Conservation (phyloP, 495 filamentous ascomycete species). For the Tuber umbilicatum region DNA sequence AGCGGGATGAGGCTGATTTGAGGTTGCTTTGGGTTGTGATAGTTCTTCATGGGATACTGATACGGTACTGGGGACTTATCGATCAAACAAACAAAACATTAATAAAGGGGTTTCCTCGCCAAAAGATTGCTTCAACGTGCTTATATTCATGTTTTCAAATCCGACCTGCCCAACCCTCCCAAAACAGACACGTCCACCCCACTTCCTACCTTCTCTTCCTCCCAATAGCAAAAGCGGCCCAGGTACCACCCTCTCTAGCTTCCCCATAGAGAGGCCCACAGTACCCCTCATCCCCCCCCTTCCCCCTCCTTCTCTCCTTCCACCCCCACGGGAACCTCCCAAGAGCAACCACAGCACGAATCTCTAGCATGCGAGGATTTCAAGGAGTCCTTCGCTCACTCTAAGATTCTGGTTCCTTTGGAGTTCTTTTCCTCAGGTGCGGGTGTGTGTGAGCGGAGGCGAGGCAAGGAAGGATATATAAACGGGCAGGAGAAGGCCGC, state of each 20-base stretch:
- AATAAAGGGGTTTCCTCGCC: conserved; percentile 2
- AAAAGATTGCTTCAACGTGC: neutral
- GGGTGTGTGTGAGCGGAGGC: neutral
- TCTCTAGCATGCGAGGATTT: neutral
- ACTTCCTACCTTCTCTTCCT: conserved; percentile 1
- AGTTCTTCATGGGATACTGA: neutral
- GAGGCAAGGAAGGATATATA: neutral
- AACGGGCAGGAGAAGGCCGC: conserved; percentile 11
- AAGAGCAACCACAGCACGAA: neutral
- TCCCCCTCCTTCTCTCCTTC: neutral
- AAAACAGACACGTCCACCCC: neutral
- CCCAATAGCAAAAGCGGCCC: conserved; percentile 11
- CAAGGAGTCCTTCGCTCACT: neutral
- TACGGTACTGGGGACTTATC: conserved; percentile 18
- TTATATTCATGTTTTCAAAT: neutral
- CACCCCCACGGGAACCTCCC: neutral
- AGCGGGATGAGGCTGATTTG: conserved; percentile 11
- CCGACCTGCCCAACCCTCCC: neutral
- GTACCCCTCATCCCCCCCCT: conserved; percentile 8
- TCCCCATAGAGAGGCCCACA: conserved; percentile 18
- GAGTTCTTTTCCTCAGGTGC: neutral
- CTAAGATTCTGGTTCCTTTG: neutral
- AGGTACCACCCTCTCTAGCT: conserved; percentile 13
- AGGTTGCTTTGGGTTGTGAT: conserved; percentile 8
- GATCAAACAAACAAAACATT: conserved; percentile 33